phyloP scores from a whole-genome alignment of 1,139 yeast genomes.

The Sugiyamaella paludigena region DNA sequence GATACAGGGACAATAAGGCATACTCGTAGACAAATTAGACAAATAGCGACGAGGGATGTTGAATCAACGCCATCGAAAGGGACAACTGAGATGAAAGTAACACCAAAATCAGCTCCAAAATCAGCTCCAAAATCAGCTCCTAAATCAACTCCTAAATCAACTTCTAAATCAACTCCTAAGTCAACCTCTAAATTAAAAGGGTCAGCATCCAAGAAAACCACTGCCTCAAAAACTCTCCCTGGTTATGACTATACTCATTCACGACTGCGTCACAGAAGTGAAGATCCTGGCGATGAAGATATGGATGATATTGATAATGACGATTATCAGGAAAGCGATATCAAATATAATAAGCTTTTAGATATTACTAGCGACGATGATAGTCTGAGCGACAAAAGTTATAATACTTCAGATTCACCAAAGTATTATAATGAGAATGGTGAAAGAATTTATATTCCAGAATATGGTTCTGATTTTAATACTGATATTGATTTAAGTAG shows the following conservation, averaged over 20 bases:
- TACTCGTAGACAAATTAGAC: constrained; percentile 33
- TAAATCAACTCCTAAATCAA: not conserved
- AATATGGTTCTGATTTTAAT: constrained; percentile 13
- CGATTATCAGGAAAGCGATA: too few relatives aligned
- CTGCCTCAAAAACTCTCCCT: too few relatives aligned
- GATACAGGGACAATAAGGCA: constrained; percentile 31
- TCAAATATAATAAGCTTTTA: too few relatives aligned
- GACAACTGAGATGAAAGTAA: not conserved
- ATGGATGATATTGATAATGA: too few relatives aligned
- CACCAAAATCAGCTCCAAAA: constrained; percentile 10
- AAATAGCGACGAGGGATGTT: constrained; percentile 24
- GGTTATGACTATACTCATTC: too few relatives aligned
- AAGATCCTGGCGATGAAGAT: too few relatives aligned
- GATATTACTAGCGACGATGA: too few relatives aligned
- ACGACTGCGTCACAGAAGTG: too few relatives aligned
- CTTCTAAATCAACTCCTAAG: not conserved
- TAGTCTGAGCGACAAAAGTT: too few relatives aligned
- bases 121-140: not conserved
- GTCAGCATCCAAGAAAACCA: too few relatives aligned
- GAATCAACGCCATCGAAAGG: constrained; percentile 2
- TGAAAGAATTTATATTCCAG: constrained; percentile 6
- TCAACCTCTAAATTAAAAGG: not conserved
- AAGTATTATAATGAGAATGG: constrained; percentile 2
- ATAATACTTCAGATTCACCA: not conserved
- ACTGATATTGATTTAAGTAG: constrained; percentile 14